Evolutionary conservation across 2,329 filamentous ascomycete genomes (phyloP), one percentile per base, ranked within the genome.

Genomic region (Ceratocystis harringtonii): DNA sequence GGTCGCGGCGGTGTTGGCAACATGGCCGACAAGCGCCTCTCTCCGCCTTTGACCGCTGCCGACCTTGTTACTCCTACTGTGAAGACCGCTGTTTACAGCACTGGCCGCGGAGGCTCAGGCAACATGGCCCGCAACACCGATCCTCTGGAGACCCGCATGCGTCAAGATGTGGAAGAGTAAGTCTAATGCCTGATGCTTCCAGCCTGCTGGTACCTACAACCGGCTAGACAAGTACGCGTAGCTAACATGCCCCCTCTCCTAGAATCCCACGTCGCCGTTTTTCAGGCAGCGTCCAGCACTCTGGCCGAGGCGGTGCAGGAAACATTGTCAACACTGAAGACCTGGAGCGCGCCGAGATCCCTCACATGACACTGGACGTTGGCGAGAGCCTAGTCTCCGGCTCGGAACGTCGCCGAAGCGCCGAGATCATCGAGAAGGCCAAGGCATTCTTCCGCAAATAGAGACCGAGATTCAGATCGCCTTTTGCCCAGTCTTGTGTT

Each of bases 31-130:
- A 74, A 75, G 67, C 45, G 41, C 48, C 69, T 81, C 57, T 74
- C 77, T n/a, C 77, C 84, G 62, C 77, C 82, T 69, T 70, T 84
- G 57, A 75, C 78, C 36, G 76, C 84, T 57, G 76, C 82, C 66
- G 88, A 92, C 72, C 84, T 95, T 69, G 78, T 86, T 71, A 96
- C 91, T 1, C 92, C 92, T 0, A 88, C 84, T 12, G 83, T 97
- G 73, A 96, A 95, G 77, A 83, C 83, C 60, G 78, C 88, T n/a
- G 80, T 89, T 69, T 91, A 92, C 72, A 96, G 92, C 22, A 96
- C 92, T 2, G 92, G 92, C 66, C 88, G 92, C 63, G 92, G 92
- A 65, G 92, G 92, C 68, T 86, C 83, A 3, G 91, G 91, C 68
- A 96, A 95, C 78, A 95, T 96, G 87, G 85, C 88, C 61, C 78